Conservation (phyloP, 371 early-diverging fungal species). For the Rhizopus arrhizus region DNA sequence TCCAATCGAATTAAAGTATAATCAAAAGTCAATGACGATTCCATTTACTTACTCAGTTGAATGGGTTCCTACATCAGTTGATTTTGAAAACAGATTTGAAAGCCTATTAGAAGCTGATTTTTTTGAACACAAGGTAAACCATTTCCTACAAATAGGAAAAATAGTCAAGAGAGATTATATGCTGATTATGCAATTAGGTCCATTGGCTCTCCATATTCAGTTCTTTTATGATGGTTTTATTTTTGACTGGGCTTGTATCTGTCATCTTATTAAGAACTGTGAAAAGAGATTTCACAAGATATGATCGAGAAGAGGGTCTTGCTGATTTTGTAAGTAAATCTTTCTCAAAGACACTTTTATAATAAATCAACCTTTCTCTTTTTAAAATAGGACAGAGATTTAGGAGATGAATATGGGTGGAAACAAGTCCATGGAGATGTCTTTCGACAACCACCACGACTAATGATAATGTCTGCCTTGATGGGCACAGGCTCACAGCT, state of each 20-base stretch:
- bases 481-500: constrained; percentile 80
- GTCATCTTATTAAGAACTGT: constrained; percentile 76
- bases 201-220: constrained; percentile 89
- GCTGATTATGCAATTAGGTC: constrained; percentile 47
- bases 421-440: constrained; percentile 90
- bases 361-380: not conserved
- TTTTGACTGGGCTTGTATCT: constrained; percentile 77
- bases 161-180: no score
- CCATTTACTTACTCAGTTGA: constrained; percentile 75
- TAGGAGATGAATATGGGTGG: constrained; percentile 91
- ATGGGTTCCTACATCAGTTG: constrained; percentile 60
- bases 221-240: constrained; percentile 83
- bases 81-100: constrained; percentile 69
- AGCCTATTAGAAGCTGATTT: constrained; percentile 74
- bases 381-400: constrained; percentile 68
- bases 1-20: constrained; percentile 39
- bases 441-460: constrained; percentile 75
- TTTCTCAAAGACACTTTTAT: not conserved
- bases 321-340: constrained; percentile 65
- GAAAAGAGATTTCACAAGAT: constrained; percentile 77
- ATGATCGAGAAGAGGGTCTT: constrained; percentile 76
- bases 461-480: constrained; percentile 69
- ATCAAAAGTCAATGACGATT: constrained; percentile 38
- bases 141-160: not conserved
- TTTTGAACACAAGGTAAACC: constrained; percentile 73